Conservation (phyloP, 495 filamentous ascomycete genomes). For the Corynascus novoguineensis region DNA sequence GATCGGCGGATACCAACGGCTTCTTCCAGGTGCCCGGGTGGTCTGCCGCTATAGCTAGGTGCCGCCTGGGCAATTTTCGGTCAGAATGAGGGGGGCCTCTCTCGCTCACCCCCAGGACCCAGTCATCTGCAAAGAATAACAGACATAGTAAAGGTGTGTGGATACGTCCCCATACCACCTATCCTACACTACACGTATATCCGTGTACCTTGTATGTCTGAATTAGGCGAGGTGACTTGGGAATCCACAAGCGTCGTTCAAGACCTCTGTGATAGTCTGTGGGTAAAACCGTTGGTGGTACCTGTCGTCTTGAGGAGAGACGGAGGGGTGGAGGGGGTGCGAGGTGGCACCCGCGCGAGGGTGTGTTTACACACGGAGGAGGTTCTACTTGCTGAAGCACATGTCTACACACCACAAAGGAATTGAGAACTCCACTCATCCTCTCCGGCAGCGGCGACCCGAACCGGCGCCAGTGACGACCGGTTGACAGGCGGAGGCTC, state of each 20-base stretch:
- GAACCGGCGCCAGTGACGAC: constrained; percentile 2
- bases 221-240: no score
- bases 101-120: neutral
- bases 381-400: neutral
- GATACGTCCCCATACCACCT: neutral
- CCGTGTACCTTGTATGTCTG: no score
- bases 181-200: no score
- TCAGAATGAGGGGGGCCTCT: neutral
- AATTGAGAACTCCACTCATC: neutral
- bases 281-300: no score
- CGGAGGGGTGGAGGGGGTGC: neutral
- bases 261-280: no score
- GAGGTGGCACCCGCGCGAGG: neutral
- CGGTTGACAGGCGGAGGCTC: neutral
- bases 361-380: neutral
- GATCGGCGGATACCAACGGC: neutral
- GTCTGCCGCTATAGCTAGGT: neutral
- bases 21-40: neutral
- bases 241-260: no score
- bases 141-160: neutral
- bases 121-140: neutral
- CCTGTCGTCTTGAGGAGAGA: no score
- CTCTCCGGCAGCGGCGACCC: neutral
- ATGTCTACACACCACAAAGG: neutral
- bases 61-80: neutral